phyloP scores from a whole-genome alignment of 352 stramenopile species.

The Phytophthora boehmeriae region DNA sequence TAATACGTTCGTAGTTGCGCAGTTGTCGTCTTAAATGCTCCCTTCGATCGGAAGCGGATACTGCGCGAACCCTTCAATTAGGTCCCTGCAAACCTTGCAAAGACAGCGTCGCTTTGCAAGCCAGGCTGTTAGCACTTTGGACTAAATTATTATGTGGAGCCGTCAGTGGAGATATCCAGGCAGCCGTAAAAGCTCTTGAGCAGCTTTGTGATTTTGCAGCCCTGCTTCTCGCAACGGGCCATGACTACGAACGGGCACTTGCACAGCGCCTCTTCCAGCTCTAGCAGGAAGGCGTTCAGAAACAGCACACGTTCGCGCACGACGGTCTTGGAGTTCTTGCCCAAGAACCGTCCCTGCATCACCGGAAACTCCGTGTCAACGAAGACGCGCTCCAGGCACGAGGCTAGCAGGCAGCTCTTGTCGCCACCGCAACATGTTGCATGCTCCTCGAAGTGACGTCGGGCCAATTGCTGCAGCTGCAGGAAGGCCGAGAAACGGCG shows the following conservation, averaged over 20 bases:
- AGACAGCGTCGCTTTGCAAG: conserved; percentile 8
- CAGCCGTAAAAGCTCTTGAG: conserved; percentile 89
- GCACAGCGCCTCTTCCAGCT: conserved; percentile 75
- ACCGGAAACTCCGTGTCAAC: conserved; percentile 75
- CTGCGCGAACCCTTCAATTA: conserved; percentile 7
- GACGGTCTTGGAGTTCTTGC: conserved; percentile 85
- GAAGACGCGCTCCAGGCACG: conserved; percentile 76
- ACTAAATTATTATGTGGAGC: conserved; percentile 48
- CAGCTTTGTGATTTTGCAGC: conserved; percentile 84
- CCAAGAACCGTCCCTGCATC: conserved; percentile 69
- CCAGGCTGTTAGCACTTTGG: conserved; percentile 3
- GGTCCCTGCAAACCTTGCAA: neutral
- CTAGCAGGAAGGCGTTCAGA: conserved; percentile 81
- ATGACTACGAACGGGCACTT: conserved; percentile 81
- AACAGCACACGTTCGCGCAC: conserved; percentile 80
- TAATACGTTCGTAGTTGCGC: conserved; percentile 4
- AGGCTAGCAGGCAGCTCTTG: conserved; percentile 66
- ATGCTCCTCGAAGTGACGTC: conserved; percentile 71
- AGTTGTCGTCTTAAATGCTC: conserved; percentile 13
- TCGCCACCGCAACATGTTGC: conserved; percentile 70
- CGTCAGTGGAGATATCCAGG: conserved; percentile 47
- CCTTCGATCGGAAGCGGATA: conserved; percentile 41
- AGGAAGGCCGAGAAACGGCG: conserved; percentile 87
- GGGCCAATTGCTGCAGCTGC: conserved; percentile 77
- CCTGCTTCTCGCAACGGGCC: conserved; percentile 76